These are phyloP conservation scores for Ogataea pini DNA, from an alignment of 805 yeast species.

Conservation along the genomic window DNA sequence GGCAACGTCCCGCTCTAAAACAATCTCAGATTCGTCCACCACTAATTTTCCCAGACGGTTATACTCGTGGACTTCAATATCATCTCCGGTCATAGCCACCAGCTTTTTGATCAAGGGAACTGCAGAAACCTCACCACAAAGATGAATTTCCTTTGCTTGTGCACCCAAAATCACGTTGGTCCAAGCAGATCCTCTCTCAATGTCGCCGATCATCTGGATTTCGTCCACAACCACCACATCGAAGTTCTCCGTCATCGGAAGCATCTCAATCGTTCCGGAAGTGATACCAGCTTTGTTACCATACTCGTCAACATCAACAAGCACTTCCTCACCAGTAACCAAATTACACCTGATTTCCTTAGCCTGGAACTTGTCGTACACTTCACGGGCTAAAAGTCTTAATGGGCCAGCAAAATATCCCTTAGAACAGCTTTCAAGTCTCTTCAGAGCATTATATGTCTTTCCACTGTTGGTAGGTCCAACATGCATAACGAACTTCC, in stretches of 20 bases:
- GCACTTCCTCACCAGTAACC: constrained; percentile 93
- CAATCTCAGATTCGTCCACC: constrained; percentile 47
- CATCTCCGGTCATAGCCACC: constrained; percentile 75
- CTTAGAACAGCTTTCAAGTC: constrained; percentile 59
- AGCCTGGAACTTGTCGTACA: constrained; percentile 74
- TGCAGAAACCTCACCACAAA: constrained; percentile 91
- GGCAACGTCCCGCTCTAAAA: constrained; percentile 40
- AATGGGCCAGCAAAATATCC: constrained; percentile 97
- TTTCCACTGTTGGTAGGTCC: constrained; percentile 99
- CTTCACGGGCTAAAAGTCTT: constrained; percentile 85
- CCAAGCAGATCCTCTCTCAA: constrained; percentile 89
- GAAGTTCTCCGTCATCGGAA: constrained; percentile 62
- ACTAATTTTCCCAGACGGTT: constrained; percentile 71
- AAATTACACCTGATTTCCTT: constrained; percentile 76
- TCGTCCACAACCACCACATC: constrained; percentile 94
- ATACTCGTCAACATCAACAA: constrained; percentile 62
- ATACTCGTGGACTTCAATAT: constrained; percentile 66
- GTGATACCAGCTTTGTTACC: constrained; percentile 77
- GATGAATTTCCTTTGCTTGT: constrained; percentile 78
- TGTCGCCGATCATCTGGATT: constrained; percentile 90
- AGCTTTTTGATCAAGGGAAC: constrained; percentile 65
- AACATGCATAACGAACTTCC: constrained; percentile 87
- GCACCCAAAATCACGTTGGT: constrained; percentile 87
- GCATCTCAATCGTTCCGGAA: constrained; percentile 93
- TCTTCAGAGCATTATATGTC: constrained; percentile 77